Conservation (phyloP, 352 stramenopile genomes). For the Phytophthora megakarya region DNA sequence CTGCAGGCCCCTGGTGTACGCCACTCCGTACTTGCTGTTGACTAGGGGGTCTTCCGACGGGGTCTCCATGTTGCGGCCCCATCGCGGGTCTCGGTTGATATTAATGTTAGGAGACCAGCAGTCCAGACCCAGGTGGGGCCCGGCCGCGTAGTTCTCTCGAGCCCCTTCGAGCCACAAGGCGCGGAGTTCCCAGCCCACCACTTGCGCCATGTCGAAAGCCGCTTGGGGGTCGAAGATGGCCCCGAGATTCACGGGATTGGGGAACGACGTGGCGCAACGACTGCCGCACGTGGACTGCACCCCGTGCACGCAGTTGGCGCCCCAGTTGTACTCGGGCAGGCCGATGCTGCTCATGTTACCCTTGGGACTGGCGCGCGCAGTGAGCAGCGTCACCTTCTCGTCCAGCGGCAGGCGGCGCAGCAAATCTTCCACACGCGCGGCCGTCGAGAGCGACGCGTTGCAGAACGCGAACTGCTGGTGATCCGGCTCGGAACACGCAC, state of each 20-base stretch:
- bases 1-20: slow-evolving; percentile 91
- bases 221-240: slow-evolving; percentile 87
- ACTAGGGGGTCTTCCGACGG: slow-evolving; percentile 93
- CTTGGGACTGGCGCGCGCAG: slow-evolving; percentile 65
- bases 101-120: slow-evolving; percentile 97
- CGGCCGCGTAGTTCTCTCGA: slow-evolving; percentile 63
- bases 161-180: slow-evolving; percentile 81
- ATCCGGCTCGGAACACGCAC: slow-evolving; percentile 46
- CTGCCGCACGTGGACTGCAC: slow-evolving; percentile 84
- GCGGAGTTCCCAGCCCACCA: slow-evolving; percentile 86
- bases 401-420: slow-evolving; percentile 65
- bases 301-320: slow-evolving; percentile 93
- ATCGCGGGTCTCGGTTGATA: slow-evolving; percentile 94
- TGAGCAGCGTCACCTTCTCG: slow-evolving; percentile 77
- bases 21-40: slow-evolving; percentile 90
- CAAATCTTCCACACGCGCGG: slow-evolving; percentile 77
- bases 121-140: slow-evolving; percentile 84
- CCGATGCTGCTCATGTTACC: slow-evolving; percentile 81
- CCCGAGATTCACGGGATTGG: slow-evolving; percentile 88
- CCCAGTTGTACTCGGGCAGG: slow-evolving; percentile 93
- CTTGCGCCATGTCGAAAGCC: slow-evolving; percentile 83
- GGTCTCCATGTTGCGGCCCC: slow-evolving; percentile 94
- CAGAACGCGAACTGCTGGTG: slow-evolving; percentile 74
- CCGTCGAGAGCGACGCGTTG: slow-evolving; percentile 63
- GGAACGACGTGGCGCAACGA: slow-evolving; percentile 90